These are phyloP conservation scores for Talaromyces sp. DNA, from an alignment of 2,329 filamentous ascomycete species.

Conservation along the genomic window DNA sequence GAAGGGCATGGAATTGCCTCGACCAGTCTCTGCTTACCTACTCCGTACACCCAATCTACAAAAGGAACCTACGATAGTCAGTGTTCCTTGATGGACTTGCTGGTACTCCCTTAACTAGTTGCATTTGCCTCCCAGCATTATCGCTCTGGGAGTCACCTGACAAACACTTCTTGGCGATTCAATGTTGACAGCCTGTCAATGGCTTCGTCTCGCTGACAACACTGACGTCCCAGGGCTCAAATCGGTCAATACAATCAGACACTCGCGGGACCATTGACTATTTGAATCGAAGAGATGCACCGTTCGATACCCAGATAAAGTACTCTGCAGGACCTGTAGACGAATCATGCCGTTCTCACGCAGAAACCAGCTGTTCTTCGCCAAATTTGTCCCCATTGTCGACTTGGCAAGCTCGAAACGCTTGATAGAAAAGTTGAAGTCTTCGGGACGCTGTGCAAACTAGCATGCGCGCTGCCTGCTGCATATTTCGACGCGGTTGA, in stretches of 20 bases:
- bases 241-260: not conserved
- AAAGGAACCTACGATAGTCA: not conserved
- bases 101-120: not conserved
- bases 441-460: not conserved
- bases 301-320: too few relatives aligned
- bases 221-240: not conserved
- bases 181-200: not conserved
- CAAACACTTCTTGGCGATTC: not conserved
- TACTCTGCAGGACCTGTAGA: too few relatives aligned
- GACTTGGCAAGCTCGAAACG: not conserved
- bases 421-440: not conserved
- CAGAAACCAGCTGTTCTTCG: not conserved
- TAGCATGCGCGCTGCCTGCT: not conserved
- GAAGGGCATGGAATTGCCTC: constrained; percentile 40
- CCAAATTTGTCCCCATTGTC: not conserved
- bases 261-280: not conserved
- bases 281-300: not conserved
- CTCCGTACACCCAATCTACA: not conserved
- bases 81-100: not conserved
- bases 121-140: not conserved
- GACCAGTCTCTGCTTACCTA: constrained; percentile 20
- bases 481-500: not conserved
- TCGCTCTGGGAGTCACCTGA: not conserved
- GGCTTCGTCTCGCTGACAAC: not conserved
- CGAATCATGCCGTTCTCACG: not conserved